A percentile compares a stretch with the other conserved stretches of the same genome.
Conservation (phyloP, 148 eudicot genomes). For the Chenopodium quinoa region DNA sequence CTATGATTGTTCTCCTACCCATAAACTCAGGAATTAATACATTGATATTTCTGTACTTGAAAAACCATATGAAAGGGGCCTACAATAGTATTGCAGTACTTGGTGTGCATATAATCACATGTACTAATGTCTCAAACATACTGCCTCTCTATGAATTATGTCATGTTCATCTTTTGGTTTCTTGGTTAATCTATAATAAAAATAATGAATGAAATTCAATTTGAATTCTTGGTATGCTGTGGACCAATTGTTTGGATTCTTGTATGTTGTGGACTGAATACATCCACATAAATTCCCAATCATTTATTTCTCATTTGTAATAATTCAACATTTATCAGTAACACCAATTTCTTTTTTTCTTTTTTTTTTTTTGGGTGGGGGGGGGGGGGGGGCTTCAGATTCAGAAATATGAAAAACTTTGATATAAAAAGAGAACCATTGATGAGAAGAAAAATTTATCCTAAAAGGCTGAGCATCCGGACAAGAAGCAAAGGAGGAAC, state of each 20-base stretch:
- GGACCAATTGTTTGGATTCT: background rate
- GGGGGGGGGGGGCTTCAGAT: no score
- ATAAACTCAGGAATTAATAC: background rate
- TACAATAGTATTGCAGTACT: background rate
- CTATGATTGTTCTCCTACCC: background rate
- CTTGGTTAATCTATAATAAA: background rate
- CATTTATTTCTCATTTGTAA: background rate
- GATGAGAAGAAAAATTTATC: background rate
- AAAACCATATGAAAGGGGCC: constrained; percentile 18
- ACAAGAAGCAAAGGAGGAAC: constrained; percentile 17
- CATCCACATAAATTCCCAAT: background rate
- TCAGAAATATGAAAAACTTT: background rate
- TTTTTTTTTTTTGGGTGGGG: no score
- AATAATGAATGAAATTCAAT: background rate
- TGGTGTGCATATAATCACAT: background rate
- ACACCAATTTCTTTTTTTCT: no score
- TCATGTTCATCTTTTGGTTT: constrained; percentile 8
- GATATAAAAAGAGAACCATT: background rate
- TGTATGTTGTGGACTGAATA: background rate
- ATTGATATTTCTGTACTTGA: constrained; percentile 6
- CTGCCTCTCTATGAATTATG: background rate
- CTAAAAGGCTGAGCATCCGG: constrained; percentile 10
- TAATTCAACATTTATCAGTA: no score
- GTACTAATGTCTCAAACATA: constrained; percentile 12
- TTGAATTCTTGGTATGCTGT: background rate